Evolutionary conservation across 331 rosid genomes (phyloP), one percentile per base, ranked within the genome.

Genomic region (Arachis monticola): DNA sequence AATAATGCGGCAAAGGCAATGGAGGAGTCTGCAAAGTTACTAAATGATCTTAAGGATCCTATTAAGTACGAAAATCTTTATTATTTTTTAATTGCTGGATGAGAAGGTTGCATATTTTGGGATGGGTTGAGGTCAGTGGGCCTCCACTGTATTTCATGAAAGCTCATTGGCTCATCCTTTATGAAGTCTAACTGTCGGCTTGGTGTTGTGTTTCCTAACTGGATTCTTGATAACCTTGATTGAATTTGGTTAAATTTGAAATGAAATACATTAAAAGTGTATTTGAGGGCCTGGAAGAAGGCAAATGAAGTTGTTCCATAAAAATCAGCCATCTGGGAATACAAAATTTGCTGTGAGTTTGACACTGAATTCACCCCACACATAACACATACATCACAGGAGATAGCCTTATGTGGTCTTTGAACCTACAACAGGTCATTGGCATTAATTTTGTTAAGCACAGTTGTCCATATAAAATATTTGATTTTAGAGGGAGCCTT

Each of bases 1-100:
- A 84, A 77, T 47, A 85, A 57, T 64, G 94, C 97, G 30, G 82
- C 82, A 61, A 87, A 80, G 79, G 89, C 87, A 80, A 69, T 90
- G 60, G 84, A 83, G 56, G 93, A 90, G 60, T 93, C 93, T 70
- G 98, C 97, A 30, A 83, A 81, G 79, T 71, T 65, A 53, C 79
- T 92, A 68, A 87, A 82, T 69, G 88, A 83, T 63, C 82, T 87
- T 31, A 82, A 69, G 72, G 85, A 87, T 78, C 99, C 97, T 8
- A 83, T 94, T 35, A 83, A 83, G 99, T 94, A 94, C 45, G 92
- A 22, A 48, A 48, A 17, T 58, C 77, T 83, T 60, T 56, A 73
- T 73, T 74, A 50, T 64, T 59, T 8, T 41, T 58, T 30, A 38
- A 58, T 76, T 76, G 57, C 67, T 48, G 11, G 67, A 68, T 61